Conservation (phyloP, 768 basidiomycete species). For the Pilatotrama ljubarskyi region DNA sequence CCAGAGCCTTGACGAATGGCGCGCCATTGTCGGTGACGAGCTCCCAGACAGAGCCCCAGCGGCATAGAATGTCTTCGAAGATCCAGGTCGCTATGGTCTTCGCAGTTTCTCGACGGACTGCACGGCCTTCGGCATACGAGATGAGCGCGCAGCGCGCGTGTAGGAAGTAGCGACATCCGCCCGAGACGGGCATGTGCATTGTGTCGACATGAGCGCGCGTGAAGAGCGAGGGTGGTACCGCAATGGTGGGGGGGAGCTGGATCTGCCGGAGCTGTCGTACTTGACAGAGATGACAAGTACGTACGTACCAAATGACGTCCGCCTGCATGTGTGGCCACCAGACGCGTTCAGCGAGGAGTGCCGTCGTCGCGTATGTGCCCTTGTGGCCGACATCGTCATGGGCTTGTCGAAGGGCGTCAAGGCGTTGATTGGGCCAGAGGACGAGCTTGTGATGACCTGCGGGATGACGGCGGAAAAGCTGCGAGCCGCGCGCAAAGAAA, state of each 20-base stretch:
- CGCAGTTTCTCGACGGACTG: constrained; percentile 32
- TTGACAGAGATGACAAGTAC: constrained; percentile 43
- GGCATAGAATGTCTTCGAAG: constrained; percentile 38
- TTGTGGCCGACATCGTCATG: constrained; percentile 29
- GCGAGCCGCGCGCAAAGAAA: neutral
- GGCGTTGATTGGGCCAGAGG: neutral
- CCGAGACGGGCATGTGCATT: constrained; percentile 40
- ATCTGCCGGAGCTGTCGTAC: constrained; percentile 25
- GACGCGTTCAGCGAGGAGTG: constrained; percentile 19
- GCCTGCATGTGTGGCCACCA: constrained; percentile 30
- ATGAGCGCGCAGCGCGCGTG: constrained; percentile 39
- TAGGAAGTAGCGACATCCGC: constrained; percentile 39
- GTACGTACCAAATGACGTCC: constrained; percentile 26
- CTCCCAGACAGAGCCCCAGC: constrained; percentile 40
- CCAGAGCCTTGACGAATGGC: constrained; percentile 29
- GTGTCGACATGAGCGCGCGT: constrained; percentile 41
- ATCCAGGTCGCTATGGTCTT: constrained; percentile 32
- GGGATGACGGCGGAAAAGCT: constrained; percentile 18
- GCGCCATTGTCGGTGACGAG: constrained; percentile 47
- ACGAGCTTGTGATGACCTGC: constrained; percentile 24
- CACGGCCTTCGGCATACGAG: constrained; percentile 34
- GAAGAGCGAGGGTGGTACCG: constrained; percentile 29
- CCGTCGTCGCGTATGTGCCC: constrained; percentile 14
- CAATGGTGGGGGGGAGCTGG: constrained; percentile 25
- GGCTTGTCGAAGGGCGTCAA: constrained; percentile 9